Evolutionary conservation across 345 rosid species (phyloP), one percentile per base, ranked within the genome.

Genomic region (Populus deltoides): DNA sequence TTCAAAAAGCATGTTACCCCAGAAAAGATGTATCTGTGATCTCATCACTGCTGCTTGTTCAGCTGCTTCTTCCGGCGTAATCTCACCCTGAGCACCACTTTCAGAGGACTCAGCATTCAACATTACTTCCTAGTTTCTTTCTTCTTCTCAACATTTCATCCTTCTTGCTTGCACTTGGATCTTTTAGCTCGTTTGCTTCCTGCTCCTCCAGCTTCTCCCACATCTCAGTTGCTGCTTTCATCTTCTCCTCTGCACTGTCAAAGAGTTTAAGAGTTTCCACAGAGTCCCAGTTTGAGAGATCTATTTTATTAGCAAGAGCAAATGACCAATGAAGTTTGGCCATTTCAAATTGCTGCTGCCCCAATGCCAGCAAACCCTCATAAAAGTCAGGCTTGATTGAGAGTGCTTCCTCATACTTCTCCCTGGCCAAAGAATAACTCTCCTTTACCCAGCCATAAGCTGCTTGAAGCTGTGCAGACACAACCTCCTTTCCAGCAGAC

Each of bases 331-430:
- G 94, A 63, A 95, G 99, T 84, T 95, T 95, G 31, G 99, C 99
- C 99, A 93, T 95, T 79, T 95, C 99, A 77, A 95, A 93, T 35
- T 95, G 97, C 75, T 95, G 99, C 81, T 95, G 99, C 36, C 99
- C 99, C 73, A 91, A 81, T 7, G 99, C 99, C 24, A 95, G 91
- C 82, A 93, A 80, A n/a, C 98, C 99, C 76, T 95, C 99, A 25
- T 95, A 95, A 77, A 95, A 95, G 68, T 95, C 98, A 0, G 99
- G 94, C 81, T 95, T 95, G 82, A 95, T 91, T 66, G 81, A 47
- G 4, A 95, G 87, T 41, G 99, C 98, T 45, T 95, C 87, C 67
- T 90, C 93, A 31, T 95, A 95, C 71, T 93, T 93, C 70, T 87
- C 90, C 73, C 85, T 87, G 18, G 98, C 99, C 84, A 91, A 80